Evolutionary conservation across 768 basidiomycete genomes (phyloP).

Genomic region (Phylloporus arenicola): DNA sequence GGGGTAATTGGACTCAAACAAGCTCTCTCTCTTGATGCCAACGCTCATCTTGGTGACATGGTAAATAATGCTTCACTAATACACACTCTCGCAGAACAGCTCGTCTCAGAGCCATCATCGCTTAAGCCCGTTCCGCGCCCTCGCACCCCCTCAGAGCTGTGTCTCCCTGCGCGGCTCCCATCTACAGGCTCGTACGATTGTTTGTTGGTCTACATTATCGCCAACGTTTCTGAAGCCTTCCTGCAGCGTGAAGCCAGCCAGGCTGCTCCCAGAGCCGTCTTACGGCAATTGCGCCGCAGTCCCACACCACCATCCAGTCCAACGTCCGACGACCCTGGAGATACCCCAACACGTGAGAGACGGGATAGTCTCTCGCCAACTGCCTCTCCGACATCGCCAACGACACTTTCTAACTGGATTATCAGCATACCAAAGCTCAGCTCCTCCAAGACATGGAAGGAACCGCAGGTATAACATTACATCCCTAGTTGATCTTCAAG

Average conservation of each 20-base stretch:
- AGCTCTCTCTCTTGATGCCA: slow-evolving; percentile 9
- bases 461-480: slow-evolving; percentile 42
- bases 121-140: slow-evolving; percentile 30
- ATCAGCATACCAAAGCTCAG: slow-evolving; percentile 10
- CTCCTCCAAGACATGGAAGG: slow-evolving; percentile 38
- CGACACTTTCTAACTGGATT: slow-evolving; percentile 10
- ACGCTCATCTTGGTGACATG: slow-evolving; percentile 21
- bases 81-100: slow-evolving; percentile 23
- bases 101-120: slow-evolving; percentile 15
- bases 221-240: slow-evolving; percentile 46
- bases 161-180: slow-evolving; percentile 67
- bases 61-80: slow-evolving; percentile 50
- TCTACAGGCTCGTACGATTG: slow-evolving; percentile 44
- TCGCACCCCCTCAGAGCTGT: slow-evolving; percentile 45
- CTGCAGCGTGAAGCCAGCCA: slow-evolving; percentile 65
- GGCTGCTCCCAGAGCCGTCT: slow-evolving; percentile 51
- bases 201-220: slow-evolving; percentile 8
- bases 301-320: slow-evolving; percentile 34
- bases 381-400: slow-evolving; percentile 21
- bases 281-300: slow-evolving; percentile 47
- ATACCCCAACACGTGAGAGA: slow-evolving; percentile 7
- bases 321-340: slow-evolving; percentile 19
- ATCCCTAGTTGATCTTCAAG: not conserved
- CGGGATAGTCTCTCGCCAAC: slow-evolving; percentile 13
- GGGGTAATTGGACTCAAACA: slow-evolving; percentile 1